phyloP scores from a whole-genome alignment of 2,329 filamentous ascomycete genomes.

The Alternaria consortialis region DNA sequence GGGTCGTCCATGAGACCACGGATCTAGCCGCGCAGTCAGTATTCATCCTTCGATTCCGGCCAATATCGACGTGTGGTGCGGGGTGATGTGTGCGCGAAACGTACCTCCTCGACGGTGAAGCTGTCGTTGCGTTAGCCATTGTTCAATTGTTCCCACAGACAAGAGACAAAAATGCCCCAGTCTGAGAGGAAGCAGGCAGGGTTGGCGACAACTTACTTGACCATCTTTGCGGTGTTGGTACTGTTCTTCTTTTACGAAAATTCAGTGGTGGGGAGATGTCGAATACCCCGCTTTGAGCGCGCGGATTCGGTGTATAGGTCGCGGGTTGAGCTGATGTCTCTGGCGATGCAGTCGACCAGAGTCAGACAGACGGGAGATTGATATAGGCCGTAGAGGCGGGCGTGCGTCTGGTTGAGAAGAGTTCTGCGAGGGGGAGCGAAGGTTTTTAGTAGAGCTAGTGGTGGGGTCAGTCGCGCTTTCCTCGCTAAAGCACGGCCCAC shows the following conservation, averaged over 20 bases:
- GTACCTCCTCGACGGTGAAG: conserved; percentile 95
- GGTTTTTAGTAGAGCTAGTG: conserved; percentile 27
- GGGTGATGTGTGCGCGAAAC: conserved; percentile 46
- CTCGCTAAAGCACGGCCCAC: conserved; percentile 26
- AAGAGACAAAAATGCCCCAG: neutral
- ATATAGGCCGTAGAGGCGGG: conserved; percentile 34
- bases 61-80: conserved; percentile 29
- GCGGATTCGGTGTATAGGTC: conserved; percentile 33
- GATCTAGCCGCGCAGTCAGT: conserved; percentile 64
- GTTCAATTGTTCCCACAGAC: neutral
- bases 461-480: conserved; percentile 27
- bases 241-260: conserved; percentile 47
- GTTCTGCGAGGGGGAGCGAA: conserved; percentile 24
- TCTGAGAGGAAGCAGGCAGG: neutral
- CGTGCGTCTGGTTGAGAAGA: conserved; percentile 27
- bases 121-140: conserved; percentile 67
- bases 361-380: conserved; percentile 36
- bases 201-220: conserved; percentile 80
- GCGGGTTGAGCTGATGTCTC: conserved; percentile 40
- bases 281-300: conserved; percentile 49
- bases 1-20: conserved; percentile 81
- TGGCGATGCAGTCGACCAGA: conserved; percentile 45
- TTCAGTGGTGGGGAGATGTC: conserved; percentile 43
- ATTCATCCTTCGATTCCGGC: conserved; percentile 15
- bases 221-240: conserved; percentile 91